Evolutionary conservation across 306 rosid genomes (phyloP).

Genomic region (Rosa multiflora): DNA sequence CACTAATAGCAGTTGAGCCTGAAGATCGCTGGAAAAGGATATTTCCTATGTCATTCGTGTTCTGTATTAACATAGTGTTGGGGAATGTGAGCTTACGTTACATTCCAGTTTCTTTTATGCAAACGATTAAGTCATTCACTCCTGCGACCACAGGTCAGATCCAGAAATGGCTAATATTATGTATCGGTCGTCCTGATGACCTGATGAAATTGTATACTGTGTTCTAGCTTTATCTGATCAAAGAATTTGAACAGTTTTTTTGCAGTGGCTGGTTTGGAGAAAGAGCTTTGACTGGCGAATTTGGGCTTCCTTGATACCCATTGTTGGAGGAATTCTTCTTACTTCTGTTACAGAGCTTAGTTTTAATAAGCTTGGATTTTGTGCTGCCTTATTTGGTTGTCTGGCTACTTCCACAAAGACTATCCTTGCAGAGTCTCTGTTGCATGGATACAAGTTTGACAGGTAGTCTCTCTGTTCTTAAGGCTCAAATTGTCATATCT

Average conservation of each 20-base stretch:
- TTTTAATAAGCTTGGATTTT: constrained; percentile 88
- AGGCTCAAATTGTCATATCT: not conserved
- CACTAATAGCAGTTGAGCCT: constrained; percentile 78
- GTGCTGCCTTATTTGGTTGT: constrained; percentile 97
- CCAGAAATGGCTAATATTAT: constrained; percentile 4
- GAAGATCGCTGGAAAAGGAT: constrained; percentile 96
- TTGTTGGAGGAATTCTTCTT: constrained; percentile 98
- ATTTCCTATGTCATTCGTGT: constrained; percentile 98
- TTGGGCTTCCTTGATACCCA: constrained; percentile 91
- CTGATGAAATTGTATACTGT: not conserved
- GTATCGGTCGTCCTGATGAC: constrained; percentile 3
- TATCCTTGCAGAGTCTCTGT: constrained; percentile 86
- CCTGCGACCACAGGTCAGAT: constrained; percentile 93
- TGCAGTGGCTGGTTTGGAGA: constrained; percentile 97
- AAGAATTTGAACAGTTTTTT: constrained; percentile 57
- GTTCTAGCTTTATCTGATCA: constrained; percentile 32
- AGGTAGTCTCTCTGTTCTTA: constrained; percentile 50
- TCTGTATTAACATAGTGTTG: constrained; percentile 90
- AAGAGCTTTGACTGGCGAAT: constrained; percentile 90
- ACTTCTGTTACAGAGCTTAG: constrained; percentile 94
- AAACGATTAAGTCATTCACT: constrained; percentile 95
- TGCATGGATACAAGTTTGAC: constrained; percentile 97
- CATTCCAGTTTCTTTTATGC: constrained; percentile 99
- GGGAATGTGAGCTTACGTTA: constrained; percentile 96
- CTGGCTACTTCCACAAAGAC: constrained; percentile 98